Conservation (phyloP, 805 yeast genomes). For the Lachancea mirantina region DNA sequence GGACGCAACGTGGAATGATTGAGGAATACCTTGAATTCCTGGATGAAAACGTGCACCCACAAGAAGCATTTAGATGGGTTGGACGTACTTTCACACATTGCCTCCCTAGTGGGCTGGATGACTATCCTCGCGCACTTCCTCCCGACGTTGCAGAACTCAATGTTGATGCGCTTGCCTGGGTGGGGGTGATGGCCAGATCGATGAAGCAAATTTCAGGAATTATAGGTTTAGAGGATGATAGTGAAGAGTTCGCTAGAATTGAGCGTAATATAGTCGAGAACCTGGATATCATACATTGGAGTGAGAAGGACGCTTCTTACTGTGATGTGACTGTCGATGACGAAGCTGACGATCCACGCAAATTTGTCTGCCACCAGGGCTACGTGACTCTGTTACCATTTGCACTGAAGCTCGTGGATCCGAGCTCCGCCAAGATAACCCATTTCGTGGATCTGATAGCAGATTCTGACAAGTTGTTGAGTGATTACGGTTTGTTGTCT, state of each 20-base stretch:
- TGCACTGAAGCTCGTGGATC: slow-evolving; percentile 55
- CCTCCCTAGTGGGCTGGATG: slow-evolving; percentile 90
- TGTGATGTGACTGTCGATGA: slow-evolving; percentile 81
- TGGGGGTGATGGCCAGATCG: slow-evolving; percentile 84
- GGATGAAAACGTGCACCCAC: slow-evolving; percentile 35
- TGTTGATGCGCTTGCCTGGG: slow-evolving; percentile 87
- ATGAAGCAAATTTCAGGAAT: slow-evolving; percentile 66
- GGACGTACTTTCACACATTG: slow-evolving; percentile 84
- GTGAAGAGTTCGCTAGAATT: slow-evolving; percentile 42
- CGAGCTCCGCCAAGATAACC: slow-evolving; percentile 40
- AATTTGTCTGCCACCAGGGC: slow-evolving; percentile 79
- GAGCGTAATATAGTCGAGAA: slow-evolving; percentile 54
- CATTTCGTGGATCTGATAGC: slow-evolving; percentile 50
- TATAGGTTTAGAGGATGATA: slow-evolving; percentile 54
- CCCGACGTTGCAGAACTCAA: slow-evolving; percentile 87
- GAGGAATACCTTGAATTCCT: slow-evolving; percentile 45
- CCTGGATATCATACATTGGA: slow-evolving; percentile 77
- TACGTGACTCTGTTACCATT: slow-evolving; percentile 85
- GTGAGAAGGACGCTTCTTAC: slow-evolving; percentile 52
- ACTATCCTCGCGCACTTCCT: slow-evolving; percentile 77
- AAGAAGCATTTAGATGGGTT: slow-evolving; percentile 84
- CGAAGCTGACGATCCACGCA: slow-evolving; percentile 46
- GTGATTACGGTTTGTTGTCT: slow-evolving; percentile 73
- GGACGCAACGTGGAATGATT: slow-evolving; percentile 68
- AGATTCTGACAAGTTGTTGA: slow-evolving; percentile 71